Evolutionary conservation across 2,329 filamentous ascomycete species (phyloP), one percentile per base, ranked within the genome.

Genomic region (Ophiostoma fasciatum): DNA sequence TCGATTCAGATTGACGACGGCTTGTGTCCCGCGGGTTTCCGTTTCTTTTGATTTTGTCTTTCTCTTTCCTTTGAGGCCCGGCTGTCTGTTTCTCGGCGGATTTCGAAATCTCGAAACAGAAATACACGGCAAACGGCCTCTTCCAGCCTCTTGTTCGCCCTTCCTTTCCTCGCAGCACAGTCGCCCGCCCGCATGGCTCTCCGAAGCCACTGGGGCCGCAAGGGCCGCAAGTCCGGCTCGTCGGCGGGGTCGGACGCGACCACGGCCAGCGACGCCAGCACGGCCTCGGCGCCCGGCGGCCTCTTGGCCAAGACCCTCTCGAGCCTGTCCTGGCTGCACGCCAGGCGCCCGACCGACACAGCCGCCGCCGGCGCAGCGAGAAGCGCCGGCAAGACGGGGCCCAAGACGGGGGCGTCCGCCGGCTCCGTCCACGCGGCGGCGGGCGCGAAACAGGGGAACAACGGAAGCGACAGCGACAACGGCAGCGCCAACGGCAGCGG

Each of bases 131-230:
- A n/a, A 19, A 10, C 26, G 8, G 20, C 8, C 33, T n/a, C 8
- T 26, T 17, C 14, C 14, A 28, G 11, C 10, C 3, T 20, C 13
- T 5, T 12, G 5, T 20, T 29, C 26, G 13, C 13, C 20, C 19
- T 21, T 9, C 19, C 11, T 19, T 7, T 20, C 12, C 7, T 32
- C 18, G n/a, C 4, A n/a, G n/a, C n/a, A n/a, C n/a, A n/a, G 17
- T 28, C 4, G 7, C 14, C 22, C 10, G 12, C 27, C 35, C 42
- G 10, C 32, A 48, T 48, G 46, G 14, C 45, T 2, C 36, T 49
- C 32, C 42, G 35, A 25, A 36, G 45, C 10, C 42, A 37, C 31
- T 45, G 41, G 35, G 44, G 37, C 33, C 44, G 39, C 33, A 26
- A 44, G 13, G 14, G 42, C 26, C 38, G 38, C 35, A 41, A 44